Base-by-base conservation (phyloP, 306 rosid genomes). In the Lithocarpus polystachyus region DNA sequence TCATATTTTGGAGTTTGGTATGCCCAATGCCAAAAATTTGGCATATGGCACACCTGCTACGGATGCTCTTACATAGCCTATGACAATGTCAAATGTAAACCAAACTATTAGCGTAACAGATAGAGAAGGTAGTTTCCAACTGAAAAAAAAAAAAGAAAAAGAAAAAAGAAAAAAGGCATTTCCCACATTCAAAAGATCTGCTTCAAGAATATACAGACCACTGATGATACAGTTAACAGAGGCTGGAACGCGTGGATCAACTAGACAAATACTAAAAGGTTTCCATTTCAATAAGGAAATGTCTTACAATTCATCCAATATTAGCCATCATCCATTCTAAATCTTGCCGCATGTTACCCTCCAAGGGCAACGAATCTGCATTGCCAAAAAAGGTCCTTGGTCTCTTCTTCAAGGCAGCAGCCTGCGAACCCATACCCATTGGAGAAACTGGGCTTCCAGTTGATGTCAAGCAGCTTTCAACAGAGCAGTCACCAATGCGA, bases 321-420 rank as follows among this genome's bases (percentile, higher is more conserved):
- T 84, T 86, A 23, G 78, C 71, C 89, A 86, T 81, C 87, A 82
- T 86, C 89, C 92, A 86, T 71, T 88, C 89, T 35, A 86, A 82
- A 55, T 88, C 87, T 59, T 80, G 91, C 67, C 88, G 75, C 18
- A 80, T 67, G 80, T 76, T 79, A 37, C 88, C 75, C 51, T 84
- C 89, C 73, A 88, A 55, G 15, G 85, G 84, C 82, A 86, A 73
- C 0, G 81, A 81, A 45, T 86, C 92, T 82, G 82, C 87, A 37
- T 70, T 87, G 26, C 86, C 77, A 35, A 83, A 79, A 15, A 86
- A 70, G 23, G 92, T 81, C 68, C 85, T 79, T 12, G 81, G 73
- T 84, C 92, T 88, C 76, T 88, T 86, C 85, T 83, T 88, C 83
- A 84, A 55, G 53, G 78, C 60, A 48, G 80, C 74, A 76, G 74